Conservation (phyloP, 768 basidiomycete species). For the Boletus sp. region DNA sequence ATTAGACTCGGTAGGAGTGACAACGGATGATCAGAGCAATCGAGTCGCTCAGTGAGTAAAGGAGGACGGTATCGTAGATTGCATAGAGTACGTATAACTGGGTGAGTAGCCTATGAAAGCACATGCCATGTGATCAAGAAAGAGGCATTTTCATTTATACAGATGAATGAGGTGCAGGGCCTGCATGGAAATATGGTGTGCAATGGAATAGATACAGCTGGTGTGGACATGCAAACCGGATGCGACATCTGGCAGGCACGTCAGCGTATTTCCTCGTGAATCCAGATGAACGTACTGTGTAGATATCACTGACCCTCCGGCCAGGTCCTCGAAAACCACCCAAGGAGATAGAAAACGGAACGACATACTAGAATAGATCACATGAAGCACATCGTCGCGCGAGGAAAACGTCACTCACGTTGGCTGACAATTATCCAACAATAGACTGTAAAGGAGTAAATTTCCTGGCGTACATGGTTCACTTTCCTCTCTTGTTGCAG, state of each 20-base stretch:
- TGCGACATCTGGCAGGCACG: not conserved
- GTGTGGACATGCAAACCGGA: slow-evolving; percentile 1
- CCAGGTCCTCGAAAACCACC: slow-evolving; percentile 26
- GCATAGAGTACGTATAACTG: slow-evolving; percentile 10
- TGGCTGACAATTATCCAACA: slow-evolving; percentile 24
- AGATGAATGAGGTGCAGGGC: slow-evolving; percentile 15
- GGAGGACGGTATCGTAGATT: slow-evolving; percentile 13
- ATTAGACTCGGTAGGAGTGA: not conserved
- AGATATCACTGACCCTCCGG: slow-evolving; percentile 8
- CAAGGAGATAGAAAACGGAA: slow-evolving; percentile 24
- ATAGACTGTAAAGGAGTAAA: slow-evolving; percentile 13
- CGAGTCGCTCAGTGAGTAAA: not conserved
- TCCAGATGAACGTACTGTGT: slow-evolving; percentile 7
- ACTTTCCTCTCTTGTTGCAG: slow-evolving; percentile 12
- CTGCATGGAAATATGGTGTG: slow-evolving; percentile 22
- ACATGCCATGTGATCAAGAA: slow-evolving; percentile 16
- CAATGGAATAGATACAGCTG: slow-evolving; percentile 21
- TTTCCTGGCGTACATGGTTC: slow-evolving; percentile 5
- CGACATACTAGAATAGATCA: slow-evolving; percentile 14
- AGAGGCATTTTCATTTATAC: slow-evolving; percentile 11
- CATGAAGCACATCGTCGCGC: not conserved
- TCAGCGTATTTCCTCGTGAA: slow-evolving; percentile 1
- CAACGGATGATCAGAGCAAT: not conserved
- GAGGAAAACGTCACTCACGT: slow-evolving; percentile 13
- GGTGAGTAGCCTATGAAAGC: not conserved